Conservation (phyloP, 2,329 filamentous ascomycete genomes). For the Aaosphaeria arxii region DNA sequence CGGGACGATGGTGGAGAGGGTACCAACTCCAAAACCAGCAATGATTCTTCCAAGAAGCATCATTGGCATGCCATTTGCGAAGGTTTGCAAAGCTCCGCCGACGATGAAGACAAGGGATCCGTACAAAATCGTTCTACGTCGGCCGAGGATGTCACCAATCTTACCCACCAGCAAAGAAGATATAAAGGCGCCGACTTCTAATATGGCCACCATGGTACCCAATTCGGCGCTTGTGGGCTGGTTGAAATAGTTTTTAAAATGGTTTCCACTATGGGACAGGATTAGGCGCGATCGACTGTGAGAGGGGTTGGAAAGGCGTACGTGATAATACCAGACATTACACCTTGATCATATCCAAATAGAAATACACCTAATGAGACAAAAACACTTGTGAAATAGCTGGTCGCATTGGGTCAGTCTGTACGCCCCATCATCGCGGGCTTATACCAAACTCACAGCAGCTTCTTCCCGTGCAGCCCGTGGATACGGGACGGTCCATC, state of each 20-base stretch:
- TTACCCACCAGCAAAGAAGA: constrained; percentile 83
- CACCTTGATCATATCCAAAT: constrained; percentile 86
- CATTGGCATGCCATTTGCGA: constrained; percentile 80
- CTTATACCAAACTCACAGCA: constrained; percentile 67
- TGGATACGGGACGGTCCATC: constrained; percentile 70
- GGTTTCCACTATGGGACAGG: constrained; percentile 62
- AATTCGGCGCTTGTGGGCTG: constrained; percentile 84
- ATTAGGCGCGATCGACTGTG: constrained; percentile 24
- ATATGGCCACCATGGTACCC: constrained; percentile 95
- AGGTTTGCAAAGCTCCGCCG: constrained; percentile 81
- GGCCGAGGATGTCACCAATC: constrained; percentile 87
- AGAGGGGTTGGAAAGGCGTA: constrained; percentile 41
- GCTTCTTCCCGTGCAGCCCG: constrained; percentile 91
- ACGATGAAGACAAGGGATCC: constrained; percentile 84
- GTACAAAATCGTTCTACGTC: constrained; percentile 86
- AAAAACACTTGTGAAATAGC: constrained; percentile 92
- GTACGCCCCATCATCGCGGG: background rate
- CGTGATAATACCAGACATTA: constrained; percentile 78
- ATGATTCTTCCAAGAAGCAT: constrained; percentile 62
- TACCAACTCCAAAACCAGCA: constrained; percentile 51
- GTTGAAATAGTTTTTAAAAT: constrained; percentile 90
- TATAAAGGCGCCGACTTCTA: constrained; percentile 90
- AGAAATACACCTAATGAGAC: constrained; percentile 84
- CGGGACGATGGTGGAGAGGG: constrained; percentile 51
- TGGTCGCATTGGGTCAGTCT: constrained; percentile 40